Evolutionary conservation across 1,284 basidiomycete species (phyloP).

Genomic region (Apiotrichum gamsii): DNA sequence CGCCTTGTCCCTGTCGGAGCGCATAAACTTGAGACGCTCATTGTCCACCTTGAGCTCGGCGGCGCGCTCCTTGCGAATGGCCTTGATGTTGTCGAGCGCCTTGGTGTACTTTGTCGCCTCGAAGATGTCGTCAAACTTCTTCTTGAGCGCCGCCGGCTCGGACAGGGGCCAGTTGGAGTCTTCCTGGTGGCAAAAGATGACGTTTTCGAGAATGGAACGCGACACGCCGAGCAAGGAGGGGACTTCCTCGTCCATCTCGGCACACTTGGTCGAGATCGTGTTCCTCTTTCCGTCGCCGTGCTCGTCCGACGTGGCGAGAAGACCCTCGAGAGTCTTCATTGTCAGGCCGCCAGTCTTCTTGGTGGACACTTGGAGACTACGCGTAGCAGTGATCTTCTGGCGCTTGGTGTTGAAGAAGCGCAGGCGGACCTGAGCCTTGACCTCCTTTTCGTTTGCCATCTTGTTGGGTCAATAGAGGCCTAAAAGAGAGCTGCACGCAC

Average conservation of each 20-base stretch:
- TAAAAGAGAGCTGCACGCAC: no score
- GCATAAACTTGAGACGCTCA: constrained; percentile 73
- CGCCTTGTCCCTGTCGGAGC: constrained; percentile 76
- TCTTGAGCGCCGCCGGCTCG: constrained; percentile 86
- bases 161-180: constrained; percentile 97
- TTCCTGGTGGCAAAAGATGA: constrained; percentile 99
- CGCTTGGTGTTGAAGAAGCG: constrained; percentile 86
- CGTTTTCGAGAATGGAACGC: constrained; percentile 93
- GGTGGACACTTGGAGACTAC: constrained; percentile 78
- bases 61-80: constrained; percentile 78
- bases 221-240: constrained; percentile 90
- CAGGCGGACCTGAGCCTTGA: constrained; percentile 95
- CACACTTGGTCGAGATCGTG: constrained; percentile 89
- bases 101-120: constrained; percentile 99
- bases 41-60: constrained; percentile 90
- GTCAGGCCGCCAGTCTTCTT: constrained; percentile 82
- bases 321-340: constrained; percentile 97
- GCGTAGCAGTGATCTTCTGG: constrained; percentile 81
- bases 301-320: constrained; percentile 69
- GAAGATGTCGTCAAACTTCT: constrained; percentile 99
- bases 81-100: constrained; percentile 88
- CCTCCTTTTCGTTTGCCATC: constrained; percentile 97
- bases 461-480: no score
- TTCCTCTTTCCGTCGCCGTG: constrained; percentile 72
- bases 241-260: constrained; percentile 92